Evolutionary conservation across 805 yeast species (phyloP), one percentile per base, ranked within the genome.

Genomic region (Naumovozyma castellii): DNA sequence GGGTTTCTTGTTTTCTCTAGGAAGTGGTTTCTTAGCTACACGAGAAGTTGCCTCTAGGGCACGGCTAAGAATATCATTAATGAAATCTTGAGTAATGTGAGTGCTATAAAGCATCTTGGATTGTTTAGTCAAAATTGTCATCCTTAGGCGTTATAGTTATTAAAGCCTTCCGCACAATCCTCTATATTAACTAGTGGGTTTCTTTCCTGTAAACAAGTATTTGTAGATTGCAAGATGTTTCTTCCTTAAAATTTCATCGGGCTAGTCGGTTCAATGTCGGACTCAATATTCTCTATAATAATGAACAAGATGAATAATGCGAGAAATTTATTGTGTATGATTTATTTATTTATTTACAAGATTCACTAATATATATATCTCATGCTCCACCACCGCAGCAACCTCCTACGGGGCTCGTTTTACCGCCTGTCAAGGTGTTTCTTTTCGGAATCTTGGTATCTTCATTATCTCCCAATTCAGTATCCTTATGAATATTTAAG

Each of bases 391-490:
- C 76, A 37, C 76, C 75, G 44, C 78, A 72, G 52, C 83, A 76
- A 41, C 80, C 77, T 32, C 73, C 76, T 18, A 76, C 71, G 6
- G 27, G 10, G 10, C 10, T 22, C 51, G 69, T 65, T 18, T 72
- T 65, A 12, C 14, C 14, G 5, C 5, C 5, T 17, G 73, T 71
- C 58, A 74, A 58, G 5, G 66, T 62, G 42, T 56, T 57, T 43
- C 66, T 69, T 33, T 29, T 29, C 5, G 32, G 15, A 5, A 68
- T 63, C 45, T 66, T 72, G 57, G 80, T 83, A 49, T 84, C 72
- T 28, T 87, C 94, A 58, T 90, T 90, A 56, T 87, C 95, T 15
- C 97, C 97, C 38, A 90, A 66, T 61, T 90, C 97, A 0, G 94
- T 84, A 36, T 81, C 76, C 36, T 75, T 63, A 56, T 86, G 96